Evolutionary conservation across 2,329 filamentous ascomycete genomes (phyloP).

Genomic region (Exserohilum rostratum): DNA sequence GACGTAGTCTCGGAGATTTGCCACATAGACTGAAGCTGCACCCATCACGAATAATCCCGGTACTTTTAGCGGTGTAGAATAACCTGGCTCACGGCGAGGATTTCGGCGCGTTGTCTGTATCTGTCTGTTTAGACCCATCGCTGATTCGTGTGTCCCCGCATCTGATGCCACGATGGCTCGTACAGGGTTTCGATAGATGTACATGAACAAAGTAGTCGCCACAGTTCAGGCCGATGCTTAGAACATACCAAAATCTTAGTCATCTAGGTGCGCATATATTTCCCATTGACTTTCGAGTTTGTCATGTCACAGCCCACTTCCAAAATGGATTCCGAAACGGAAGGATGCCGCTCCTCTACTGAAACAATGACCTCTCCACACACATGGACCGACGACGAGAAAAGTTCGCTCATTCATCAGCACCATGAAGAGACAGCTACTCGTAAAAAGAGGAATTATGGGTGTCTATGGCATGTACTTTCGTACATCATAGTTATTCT

Average conservation of each 20-base stretch:
- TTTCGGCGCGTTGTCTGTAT: too few relatives aligned
- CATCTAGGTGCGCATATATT: background rate
- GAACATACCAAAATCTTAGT: background rate
- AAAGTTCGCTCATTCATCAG: background rate
- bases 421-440: background rate
- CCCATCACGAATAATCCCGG: too few relatives aligned
- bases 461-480: background rate
- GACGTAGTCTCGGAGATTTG: too few relatives aligned
- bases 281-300: background rate
- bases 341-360: background rate
- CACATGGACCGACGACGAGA: background rate
- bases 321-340: background rate
- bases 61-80: too few relatives aligned
- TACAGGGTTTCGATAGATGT: too few relatives aligned
- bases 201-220: background rate
- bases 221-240: background rate
- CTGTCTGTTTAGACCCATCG: background rate
- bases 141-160: background rate
- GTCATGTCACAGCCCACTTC: background rate
- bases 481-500: background rate
- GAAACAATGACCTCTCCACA: background rate
- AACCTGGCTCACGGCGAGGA: too few relatives aligned
- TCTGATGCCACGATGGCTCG: background rate
- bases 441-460: background rate
- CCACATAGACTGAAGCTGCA: too few relatives aligned